Evolutionary conservation across 345 rosid species (phyloP), one percentile per base, ranked within the genome.

Genomic region (Luvunga scandens): DNA sequence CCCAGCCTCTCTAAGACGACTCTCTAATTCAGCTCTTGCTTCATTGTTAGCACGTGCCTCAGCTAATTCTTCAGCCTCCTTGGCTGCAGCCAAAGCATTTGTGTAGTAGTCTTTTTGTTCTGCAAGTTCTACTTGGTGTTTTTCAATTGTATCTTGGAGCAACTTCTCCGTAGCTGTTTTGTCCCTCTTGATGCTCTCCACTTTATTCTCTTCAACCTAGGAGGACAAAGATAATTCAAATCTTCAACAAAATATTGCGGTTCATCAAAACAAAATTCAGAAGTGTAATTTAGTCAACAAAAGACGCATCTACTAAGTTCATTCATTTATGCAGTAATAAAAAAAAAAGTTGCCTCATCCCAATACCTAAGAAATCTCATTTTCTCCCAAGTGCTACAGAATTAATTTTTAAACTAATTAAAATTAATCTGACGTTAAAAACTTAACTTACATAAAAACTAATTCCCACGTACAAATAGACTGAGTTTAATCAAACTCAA

Each of bases 191-290:
- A 93, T 88, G 83, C 97, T 91, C 84, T 94, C 98, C 73, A 90
- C 98, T 82, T 94, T 97, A 78, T 87, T 97, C 86, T 97, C 99
- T 87, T 97, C 99, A 72, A 89, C 94, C 99, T 97, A 83, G 66
- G 2, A 80, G 77, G 73, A n/a, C 50, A 66, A 38, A 64, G 66
- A 57, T 36, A 85, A 56, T 38, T 48, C 71, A 76, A 60, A 68
- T 69, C 69, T 45, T 69, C 48, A 56, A 25, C 10, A 75, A 77
- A 77, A 75, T 13, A 34, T 24, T 57, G 22, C 2, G 24, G 53
- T 4, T 34, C 67, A 61, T 76, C 69, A 72, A 57, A 63, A 61
- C 75, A 66, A 72, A 36, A 22, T 66, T 64, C 71, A 76, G 61
- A 55, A 42, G 63, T 42, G 10, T 6, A 16, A 62, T 45, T 75